A percentile compares a stretch with the other conserved stretches of the same genome.
Conservation (phyloP, 2,329 filamentous ascomycete species). For the Colletotrichum sp. region DNA sequence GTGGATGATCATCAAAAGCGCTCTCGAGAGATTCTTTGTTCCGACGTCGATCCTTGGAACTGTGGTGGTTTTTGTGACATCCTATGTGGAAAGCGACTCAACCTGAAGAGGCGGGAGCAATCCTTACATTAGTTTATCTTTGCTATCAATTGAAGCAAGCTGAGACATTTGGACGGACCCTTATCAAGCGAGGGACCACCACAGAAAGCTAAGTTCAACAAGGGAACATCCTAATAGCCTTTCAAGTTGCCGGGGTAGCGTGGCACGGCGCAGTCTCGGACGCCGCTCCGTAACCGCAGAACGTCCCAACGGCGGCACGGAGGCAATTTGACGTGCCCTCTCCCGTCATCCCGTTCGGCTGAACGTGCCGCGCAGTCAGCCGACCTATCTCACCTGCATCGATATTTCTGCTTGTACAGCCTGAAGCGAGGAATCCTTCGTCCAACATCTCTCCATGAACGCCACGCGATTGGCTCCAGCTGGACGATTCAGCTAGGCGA, state of each 20-base stretch:
- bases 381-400: not conserved
- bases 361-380: not conserved
- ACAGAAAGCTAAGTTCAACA: not conserved
- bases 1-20: not conserved
- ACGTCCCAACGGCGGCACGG: not conserved
- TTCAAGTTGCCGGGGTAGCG: not conserved
- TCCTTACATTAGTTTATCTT: not conserved
- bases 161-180: not conserved
- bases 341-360: not conserved
- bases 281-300: not conserved
- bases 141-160: not conserved
- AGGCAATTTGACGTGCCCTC: not conserved
- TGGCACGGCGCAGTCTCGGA: not conserved
- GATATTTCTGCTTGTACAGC: not conserved
- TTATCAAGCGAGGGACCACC: not conserved
- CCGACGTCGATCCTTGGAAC: not conserved
- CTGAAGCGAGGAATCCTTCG: not conserved
- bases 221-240: not conserved
- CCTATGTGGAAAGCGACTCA: accelerated
- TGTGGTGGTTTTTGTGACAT: not conserved
- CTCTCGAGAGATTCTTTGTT: not conserved
- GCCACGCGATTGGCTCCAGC: not conserved
- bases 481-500: not conserved
- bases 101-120: accelerated
- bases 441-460: not conserved